Conservation (phyloP, 1,284 basidiomycete species). For the Ganoderma multipileum region DNA sequence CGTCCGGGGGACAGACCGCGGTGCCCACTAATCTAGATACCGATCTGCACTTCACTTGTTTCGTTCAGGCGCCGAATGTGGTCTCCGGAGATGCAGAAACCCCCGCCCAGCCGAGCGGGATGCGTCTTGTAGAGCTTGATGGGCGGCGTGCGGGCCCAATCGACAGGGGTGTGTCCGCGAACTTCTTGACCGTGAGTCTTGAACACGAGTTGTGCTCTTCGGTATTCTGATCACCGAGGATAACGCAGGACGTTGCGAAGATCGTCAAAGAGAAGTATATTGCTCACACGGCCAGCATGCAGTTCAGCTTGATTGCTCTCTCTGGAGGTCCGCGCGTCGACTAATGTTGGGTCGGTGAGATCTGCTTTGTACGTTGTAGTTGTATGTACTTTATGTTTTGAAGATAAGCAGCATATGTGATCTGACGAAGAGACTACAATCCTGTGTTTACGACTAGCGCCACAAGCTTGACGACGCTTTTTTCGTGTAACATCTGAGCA, state of each 20-base stretch:
- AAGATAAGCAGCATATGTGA: neutral
- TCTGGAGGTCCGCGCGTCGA: conserved; percentile 17
- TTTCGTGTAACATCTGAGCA: no score
- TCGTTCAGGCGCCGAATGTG: conserved; percentile 69
- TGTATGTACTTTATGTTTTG: neutral
- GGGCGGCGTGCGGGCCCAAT: conserved; percentile 78
- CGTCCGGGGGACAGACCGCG: conserved; percentile 72
- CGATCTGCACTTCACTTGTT: conserved; percentile 86
- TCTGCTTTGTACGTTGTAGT: neutral
- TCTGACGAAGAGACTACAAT: no score
- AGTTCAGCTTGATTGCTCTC: conserved; percentile 56
- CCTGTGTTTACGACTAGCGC: no score
- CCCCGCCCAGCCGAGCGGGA: conserved; percentile 35
- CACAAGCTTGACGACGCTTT: no score
- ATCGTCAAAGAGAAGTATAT: conserved; percentile 75
- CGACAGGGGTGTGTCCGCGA: conserved; percentile 71
- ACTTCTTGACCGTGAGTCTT: conserved; percentile 64
- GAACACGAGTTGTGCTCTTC: no score
- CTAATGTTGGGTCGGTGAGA: neutral
- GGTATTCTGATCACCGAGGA: neutral
- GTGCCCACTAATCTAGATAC: conserved; percentile 63
- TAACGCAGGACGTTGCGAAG: conserved; percentile 67
- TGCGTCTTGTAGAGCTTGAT: conserved; percentile 82
- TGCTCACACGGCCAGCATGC: conserved; percentile 56
- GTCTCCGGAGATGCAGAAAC: conserved; percentile 40